Conservation (phyloP, 108 stramenopile genomes). For the Discostella pseudostelligera region DNA sequence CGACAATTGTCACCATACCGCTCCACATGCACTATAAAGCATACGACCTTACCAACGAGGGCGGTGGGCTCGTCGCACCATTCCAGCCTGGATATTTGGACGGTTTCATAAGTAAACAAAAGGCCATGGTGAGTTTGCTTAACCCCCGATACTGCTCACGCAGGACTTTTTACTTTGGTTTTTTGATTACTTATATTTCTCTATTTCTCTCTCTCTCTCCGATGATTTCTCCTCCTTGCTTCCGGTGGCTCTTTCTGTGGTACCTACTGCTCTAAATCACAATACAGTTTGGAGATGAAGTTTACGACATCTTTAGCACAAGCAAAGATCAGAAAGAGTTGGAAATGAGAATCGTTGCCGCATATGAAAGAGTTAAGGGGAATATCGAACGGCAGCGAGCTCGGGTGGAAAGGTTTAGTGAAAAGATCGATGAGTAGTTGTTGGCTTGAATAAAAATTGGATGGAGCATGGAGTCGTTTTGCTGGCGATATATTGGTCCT, state of each 20-base stretch:
- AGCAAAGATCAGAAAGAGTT: slow-evolving; percentile 9
- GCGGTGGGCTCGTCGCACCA: neutral
- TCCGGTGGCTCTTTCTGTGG: too few relatives aligned
- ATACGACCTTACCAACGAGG: slow-evolving; percentile 4
- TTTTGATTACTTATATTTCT: neutral
- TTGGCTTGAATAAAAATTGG: too few relatives aligned
- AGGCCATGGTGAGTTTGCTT: slow-evolving; percentile 10
- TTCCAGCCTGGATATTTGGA: neutral
- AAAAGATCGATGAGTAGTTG: neutral
- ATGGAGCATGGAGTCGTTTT: too few relatives aligned
- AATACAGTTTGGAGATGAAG: slow-evolving; percentile 11
- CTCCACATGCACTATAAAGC: neutral
- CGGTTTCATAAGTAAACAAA: neutral
- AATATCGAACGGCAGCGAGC: slow-evolving; percentile 2
- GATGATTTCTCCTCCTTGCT: too few relatives aligned
- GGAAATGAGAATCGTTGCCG: slow-evolving; percentile 5
- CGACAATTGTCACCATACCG: too few relatives aligned
- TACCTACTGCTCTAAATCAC: too few relatives aligned
- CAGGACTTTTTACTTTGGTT: too few relatives aligned
- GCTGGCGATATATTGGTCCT: too few relatives aligned
- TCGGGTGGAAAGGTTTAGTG: neutral
- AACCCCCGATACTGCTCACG: too few relatives aligned
- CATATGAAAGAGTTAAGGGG: slow-evolving; percentile 2
- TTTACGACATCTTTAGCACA: slow-evolving; percentile 3
- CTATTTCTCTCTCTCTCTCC: too few relatives aligned